Conservation (phyloP, 176 grass and related monocot genomes). For the Secale cereale region DNA sequence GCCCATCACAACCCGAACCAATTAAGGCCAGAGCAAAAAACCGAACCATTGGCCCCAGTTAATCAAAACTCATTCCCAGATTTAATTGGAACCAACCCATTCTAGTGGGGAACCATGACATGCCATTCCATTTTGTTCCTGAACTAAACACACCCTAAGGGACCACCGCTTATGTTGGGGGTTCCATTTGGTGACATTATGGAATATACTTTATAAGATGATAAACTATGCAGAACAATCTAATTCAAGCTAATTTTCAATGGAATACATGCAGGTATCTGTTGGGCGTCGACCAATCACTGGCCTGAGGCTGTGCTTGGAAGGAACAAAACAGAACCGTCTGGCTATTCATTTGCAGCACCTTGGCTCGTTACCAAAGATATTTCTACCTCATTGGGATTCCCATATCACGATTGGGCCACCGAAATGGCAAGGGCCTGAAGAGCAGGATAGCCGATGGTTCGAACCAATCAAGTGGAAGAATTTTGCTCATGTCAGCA, state of each 20-base stretch:
- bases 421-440: conserved; percentile 95
- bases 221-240: not conserved
- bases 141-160: not conserved
- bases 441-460: conserved; percentile 99
- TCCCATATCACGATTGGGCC: conserved; percentile 85
- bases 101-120: not conserved
- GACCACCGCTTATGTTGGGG: not conserved
- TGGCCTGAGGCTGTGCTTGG: conserved; percentile 73
- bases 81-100: not conserved
- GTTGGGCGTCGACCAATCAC: conserved; percentile 90
- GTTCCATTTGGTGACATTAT: not conserved
- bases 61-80: too few species aligned
- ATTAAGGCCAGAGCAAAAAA: too few species aligned
- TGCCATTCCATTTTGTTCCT: not conserved
- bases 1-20: too few species aligned
- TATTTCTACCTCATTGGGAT: conserved; percentile 92
- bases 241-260: conserved; percentile 21
- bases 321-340: conserved; percentile 89
- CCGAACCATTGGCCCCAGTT: too few species aligned
- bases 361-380: conserved; percentile 85
- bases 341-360: conserved; percentile 89
- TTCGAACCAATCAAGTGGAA: conserved; percentile 98
- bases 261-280: conserved; percentile 68
- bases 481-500: conserved; percentile 95
- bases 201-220: not conserved